Evolutionary conservation across 2,329 filamentous ascomycete genomes (phyloP).

Genomic region (Coleophoma crateriformis): DNA sequence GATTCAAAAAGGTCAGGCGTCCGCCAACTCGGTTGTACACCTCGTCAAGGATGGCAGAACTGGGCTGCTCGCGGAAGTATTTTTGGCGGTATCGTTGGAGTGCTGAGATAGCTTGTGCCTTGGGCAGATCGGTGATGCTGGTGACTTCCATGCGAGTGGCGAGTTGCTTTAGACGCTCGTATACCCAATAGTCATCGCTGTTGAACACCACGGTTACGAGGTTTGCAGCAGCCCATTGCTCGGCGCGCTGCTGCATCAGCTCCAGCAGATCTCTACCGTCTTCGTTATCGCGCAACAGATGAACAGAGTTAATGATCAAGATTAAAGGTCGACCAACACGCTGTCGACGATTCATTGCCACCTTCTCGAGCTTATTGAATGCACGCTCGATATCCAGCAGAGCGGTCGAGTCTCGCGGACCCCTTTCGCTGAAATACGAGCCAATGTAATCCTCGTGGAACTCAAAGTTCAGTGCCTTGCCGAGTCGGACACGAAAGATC

Average conservation of each 20-base stretch:
- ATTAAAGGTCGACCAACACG: constrained; percentile 63
- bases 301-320: constrained; percentile 91
- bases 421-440: constrained; percentile 88
- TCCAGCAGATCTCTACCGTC: constrained; percentile 92
- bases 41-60: constrained; percentile 55
- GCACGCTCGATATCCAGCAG: constrained; percentile 93
- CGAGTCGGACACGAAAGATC: constrained; percentile 87
- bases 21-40: constrained; percentile 87
- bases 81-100: constrained; percentile 74
- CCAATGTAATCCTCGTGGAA: constrained; percentile 98
- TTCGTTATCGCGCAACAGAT: constrained; percentile 85
- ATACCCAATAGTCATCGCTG: constrained; percentile 97
- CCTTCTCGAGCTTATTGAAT: constrained; percentile 96
- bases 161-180: constrained; percentile 87
- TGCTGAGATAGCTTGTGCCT: constrained; percentile 69
- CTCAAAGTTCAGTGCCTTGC: constrained; percentile 92
- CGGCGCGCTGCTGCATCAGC: constrained; percentile 88
- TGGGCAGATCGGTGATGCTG: constrained; percentile 77
- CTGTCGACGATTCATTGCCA: constrained; percentile 68
- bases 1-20: constrained; percentile 79
- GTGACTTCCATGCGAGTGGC: constrained; percentile 94
- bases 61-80: constrained; percentile 62
- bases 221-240: constrained; percentile 91
- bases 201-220: constrained; percentile 93
- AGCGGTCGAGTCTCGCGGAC: constrained; percentile 85